Evolutionary conservation across 2,329 filamentous ascomycete genomes (phyloP).

Genomic region (Fusarium scirpi): DNA sequence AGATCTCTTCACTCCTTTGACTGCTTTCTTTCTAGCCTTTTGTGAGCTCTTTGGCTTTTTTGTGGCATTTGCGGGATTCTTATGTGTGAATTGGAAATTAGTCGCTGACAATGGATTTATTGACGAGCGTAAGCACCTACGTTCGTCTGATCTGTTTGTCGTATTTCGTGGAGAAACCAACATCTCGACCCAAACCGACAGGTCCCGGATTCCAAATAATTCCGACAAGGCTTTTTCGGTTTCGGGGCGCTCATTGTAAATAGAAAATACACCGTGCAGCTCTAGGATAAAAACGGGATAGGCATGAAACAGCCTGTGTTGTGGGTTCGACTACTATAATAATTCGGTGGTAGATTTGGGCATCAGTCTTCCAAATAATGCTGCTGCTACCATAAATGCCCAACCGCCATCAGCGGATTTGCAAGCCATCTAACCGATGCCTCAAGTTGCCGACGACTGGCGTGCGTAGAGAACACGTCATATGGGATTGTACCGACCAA

Average conservation of each 20-base stretch:
- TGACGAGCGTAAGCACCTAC: too few relatives aligned
- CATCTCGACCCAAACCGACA: background rate
- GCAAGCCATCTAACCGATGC: background rate
- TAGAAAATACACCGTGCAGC: fast-evolving
- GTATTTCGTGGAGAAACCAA: background rate
- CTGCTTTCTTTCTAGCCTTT: background rate
- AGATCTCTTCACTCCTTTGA: background rate
- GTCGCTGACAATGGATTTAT: too few relatives aligned
- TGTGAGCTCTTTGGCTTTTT: background rate
- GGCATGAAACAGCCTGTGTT: background rate
- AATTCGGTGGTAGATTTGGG: background rate
- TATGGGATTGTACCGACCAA: fast-evolving
- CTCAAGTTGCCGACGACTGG: background rate
- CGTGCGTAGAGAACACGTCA: background rate
- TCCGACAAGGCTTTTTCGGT: background rate
- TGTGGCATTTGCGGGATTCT: background rate
- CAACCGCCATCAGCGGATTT: background rate
- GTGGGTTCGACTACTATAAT: background rate
- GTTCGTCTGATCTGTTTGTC: background rate
- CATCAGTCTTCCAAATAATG: background rate
- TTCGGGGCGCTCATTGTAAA: fast-evolving
- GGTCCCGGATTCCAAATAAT: background rate
- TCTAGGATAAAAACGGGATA: background rate
- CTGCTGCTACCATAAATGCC: background rate
- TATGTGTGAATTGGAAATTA: background rate